phyloP scores from a whole-genome alignment of 2,329 filamentous ascomycete species.

The Alternaria hordeiaustralica region DNA sequence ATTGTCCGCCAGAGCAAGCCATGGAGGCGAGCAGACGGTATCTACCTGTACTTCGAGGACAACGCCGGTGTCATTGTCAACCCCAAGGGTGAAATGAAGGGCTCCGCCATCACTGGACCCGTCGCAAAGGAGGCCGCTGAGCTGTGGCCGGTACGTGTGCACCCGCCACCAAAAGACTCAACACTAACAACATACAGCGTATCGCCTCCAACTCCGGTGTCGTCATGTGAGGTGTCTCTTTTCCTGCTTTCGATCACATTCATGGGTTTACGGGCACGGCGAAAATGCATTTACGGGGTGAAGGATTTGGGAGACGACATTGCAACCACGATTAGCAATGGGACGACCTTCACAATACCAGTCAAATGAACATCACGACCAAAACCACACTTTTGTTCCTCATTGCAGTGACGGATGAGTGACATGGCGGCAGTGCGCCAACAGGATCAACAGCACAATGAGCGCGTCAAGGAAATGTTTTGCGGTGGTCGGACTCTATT shows the following conservation, averaged over 20 bases:
- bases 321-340: constrained; percentile 46
- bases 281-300: constrained; percentile 50
- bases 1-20: constrained; percentile 99
- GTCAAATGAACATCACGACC: constrained; percentile 43
- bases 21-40: constrained; percentile 97
- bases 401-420: constrained; percentile 4
- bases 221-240: constrained; percentile 82
- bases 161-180: not conserved
- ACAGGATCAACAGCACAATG: not conserved
- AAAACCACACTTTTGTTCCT: constrained; percentile 15
- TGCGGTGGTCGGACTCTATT: not conserved
- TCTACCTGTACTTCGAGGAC: constrained; percentile 99
- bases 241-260: constrained; percentile 49
- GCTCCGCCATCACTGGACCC: constrained; percentile 97
- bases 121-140: constrained; percentile 99
- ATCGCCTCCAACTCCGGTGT: constrained; percentile 99
- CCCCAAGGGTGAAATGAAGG: constrained; percentile 99
- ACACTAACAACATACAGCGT: constrained; percentile 68
- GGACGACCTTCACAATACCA: constrained; percentile 44
- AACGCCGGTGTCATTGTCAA: constrained; percentile 99
- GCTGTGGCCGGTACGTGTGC: constrained; percentile 87
- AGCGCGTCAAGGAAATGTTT: not conserved
- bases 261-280: constrained; percentile 48
- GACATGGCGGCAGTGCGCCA: not conserved
- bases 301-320: constrained; percentile 44